Conservation (phyloP, 768 basidiomycete species). For the Kwoniella dejecticola region DNA sequence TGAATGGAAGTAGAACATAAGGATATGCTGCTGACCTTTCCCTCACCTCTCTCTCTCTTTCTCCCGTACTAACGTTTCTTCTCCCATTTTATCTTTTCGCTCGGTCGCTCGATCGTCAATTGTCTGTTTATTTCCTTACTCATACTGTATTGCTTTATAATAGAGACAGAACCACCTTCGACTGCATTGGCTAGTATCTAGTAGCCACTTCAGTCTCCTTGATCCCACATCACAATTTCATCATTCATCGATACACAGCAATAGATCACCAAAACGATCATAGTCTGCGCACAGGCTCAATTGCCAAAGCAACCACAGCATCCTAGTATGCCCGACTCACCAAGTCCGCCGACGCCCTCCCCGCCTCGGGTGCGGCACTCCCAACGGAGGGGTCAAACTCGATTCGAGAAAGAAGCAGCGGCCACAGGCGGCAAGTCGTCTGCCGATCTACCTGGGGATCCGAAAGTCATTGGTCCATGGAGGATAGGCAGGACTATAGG, state of each 20-base stretch:
- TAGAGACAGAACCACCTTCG: too few species aligned
- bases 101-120: too few species aligned
- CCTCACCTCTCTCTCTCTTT: not conserved
- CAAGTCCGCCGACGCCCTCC: constrained; percentile 32
- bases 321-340: constrained; percentile 6
- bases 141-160: not conserved
- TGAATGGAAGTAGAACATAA: not conserved
- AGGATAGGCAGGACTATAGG: constrained; percentile 90
- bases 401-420: constrained; percentile 65
- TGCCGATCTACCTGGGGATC: constrained; percentile 81
- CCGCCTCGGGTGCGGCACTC: constrained; percentile 33
- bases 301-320: too few species aligned
- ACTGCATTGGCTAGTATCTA: too few species aligned
- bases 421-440: constrained; percentile 71
- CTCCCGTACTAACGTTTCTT: too few species aligned
- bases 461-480: constrained; percentile 86
- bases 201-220: constrained; percentile 1
- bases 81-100: too few species aligned
- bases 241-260: not conserved
- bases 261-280: too few species aligned
- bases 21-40: not conserved
- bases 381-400: constrained; percentile 25
- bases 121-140: too few species aligned
- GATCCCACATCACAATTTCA: not conserved
- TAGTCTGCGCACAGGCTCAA: too few species aligned